Conservation (phyloP, 202 grass and related monocot genomes). For the Setaria italica region DNA sequence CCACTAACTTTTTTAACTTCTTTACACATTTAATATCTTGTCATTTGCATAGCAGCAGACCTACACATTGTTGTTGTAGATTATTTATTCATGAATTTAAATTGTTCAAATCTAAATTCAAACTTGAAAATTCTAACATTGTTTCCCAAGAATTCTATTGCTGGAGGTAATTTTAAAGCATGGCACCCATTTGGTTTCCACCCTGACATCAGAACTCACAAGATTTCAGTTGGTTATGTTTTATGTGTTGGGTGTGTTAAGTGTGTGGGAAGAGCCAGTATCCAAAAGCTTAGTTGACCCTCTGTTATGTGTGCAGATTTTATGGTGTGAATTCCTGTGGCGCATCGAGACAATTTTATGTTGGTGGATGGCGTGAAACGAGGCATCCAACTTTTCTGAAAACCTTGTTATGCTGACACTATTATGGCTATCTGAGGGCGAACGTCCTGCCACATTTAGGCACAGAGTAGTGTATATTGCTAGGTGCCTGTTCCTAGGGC, state of each 20-base stretch:
- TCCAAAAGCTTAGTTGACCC: conserved; percentile 4
- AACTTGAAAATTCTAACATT: not conserved
- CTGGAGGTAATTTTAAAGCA: not conserved
- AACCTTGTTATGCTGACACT: conserved; percentile 51
- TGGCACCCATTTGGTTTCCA: not conserved
- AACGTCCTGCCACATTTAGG: conserved; percentile 34
- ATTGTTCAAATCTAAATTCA: not conserved
- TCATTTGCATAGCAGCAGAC: not conserved
- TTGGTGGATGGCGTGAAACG: conserved; percentile 43
- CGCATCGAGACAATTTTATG: conserved; percentile 26
- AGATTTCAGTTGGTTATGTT: conserved; percentile 6
- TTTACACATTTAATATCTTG: not conserved
- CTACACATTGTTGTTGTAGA: not conserved
- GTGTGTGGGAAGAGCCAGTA: not conserved
- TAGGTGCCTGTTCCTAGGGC: conserved; percentile 51
- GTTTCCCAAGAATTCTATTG: not conserved
- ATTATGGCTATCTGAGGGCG: conserved; percentile 41
- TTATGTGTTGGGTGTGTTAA: not conserved
- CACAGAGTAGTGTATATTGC: conserved; percentile 44
- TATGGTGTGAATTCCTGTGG: conserved; percentile 30
- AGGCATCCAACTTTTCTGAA: conserved; percentile 36
- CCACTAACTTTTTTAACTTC: not conserved
- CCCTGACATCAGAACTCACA: not conserved
- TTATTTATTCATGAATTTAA: not conserved
- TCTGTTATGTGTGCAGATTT: conserved; percentile 47